Conservation (phyloP, 2,329 filamentous ascomycete species). For the Aureobasidium sp. region DNA sequence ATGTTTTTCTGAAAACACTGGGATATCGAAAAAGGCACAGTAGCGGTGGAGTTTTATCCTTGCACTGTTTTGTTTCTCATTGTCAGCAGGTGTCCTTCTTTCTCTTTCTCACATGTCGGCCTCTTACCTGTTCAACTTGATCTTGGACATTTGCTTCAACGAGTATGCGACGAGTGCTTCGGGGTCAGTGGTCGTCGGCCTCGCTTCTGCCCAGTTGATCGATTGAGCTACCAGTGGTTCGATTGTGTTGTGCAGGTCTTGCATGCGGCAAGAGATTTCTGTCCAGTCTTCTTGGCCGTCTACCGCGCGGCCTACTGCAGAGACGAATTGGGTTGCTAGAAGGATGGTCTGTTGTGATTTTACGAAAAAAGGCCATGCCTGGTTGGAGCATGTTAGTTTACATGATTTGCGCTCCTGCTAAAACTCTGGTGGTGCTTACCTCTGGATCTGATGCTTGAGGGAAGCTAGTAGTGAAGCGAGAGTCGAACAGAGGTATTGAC, state of each 20-base stretch:
- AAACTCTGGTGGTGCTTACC: background rate
- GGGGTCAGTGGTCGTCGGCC: constrained; percentile 31
- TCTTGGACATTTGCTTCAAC: constrained; percentile 42
- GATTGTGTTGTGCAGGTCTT: constrained; percentile 1
- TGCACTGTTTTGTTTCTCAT: constrained; percentile 31
- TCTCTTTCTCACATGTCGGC: background rate
- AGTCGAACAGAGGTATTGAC: constrained; percentile 38
- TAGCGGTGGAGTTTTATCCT: constrained; percentile 48
- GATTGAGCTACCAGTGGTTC: background rate
- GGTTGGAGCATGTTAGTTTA: background rate
- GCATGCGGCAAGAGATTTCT: background rate
- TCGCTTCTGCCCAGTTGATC: constrained; percentile 22
- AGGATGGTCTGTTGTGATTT: constrained; percentile 13
- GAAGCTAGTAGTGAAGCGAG: constrained; percentile 39
- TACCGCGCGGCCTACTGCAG: background rate
- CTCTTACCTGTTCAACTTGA: constrained; percentile 44
- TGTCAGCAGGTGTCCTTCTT: background rate
- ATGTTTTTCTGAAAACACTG: constrained; percentile 44
- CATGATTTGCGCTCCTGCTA: background rate
- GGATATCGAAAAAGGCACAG: constrained; percentile 45
- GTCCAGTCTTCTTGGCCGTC: constrained; percentile 1
- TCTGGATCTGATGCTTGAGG: constrained; percentile 6
- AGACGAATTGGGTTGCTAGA: constrained; percentile 10
- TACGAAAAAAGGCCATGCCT: constrained; percentile 14
- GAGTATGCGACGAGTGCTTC: constrained; percentile 40